phyloP scores from a whole-genome alignment of 2,329 filamentous ascomycete genomes.

The Penicillium hordei region DNA sequence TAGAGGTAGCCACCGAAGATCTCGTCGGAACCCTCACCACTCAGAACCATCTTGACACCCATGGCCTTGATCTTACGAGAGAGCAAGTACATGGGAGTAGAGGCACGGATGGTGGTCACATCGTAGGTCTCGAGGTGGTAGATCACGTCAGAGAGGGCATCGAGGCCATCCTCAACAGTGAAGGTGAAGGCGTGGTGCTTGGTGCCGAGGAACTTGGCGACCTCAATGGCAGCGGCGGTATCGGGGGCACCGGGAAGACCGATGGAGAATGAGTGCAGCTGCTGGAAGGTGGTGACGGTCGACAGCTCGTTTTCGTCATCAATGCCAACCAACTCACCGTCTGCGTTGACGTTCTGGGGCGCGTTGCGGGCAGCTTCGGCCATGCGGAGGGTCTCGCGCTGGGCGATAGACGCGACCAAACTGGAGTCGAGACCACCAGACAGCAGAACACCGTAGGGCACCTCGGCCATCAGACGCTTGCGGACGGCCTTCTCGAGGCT shows the following conservation, averaged over 20 bases:
- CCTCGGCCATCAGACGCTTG: constrained; percentile 98
- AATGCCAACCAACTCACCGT: constrained; percentile 77
- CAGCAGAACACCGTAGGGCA: constrained; percentile 92
- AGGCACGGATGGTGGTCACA: constrained; percentile 96
- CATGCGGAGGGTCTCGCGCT: constrained; percentile 81
- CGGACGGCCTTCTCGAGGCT: constrained; percentile 87
- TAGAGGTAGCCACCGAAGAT: constrained; percentile 99
- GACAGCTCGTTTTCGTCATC: constrained; percentile 88
- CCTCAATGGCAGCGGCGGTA: constrained; percentile 85
- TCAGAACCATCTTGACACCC: constrained; percentile 99
- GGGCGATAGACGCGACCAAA: constrained; percentile 90
- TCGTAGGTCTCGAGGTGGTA: constrained; percentile 98
- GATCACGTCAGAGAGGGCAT: constrained; percentile 95
- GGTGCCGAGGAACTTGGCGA: constrained; percentile 94
- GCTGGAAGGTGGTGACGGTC: constrained; percentile 85
- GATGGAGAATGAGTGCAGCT: constrained; percentile 98
- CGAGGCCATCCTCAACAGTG: constrained; percentile 93
- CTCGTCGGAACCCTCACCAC: constrained; percentile 94
- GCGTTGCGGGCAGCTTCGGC: constrained; percentile 59
- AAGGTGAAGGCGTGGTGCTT: constrained; percentile 99
- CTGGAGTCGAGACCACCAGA: constrained; percentile 96
- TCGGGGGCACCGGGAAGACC: constrained; percentile 91
- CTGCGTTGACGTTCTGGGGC: constrained; percentile 45
- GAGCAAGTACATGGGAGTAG: constrained; percentile 96
- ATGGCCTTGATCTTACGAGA: constrained; percentile 99